Conservation (phyloP, 2,329 filamentous ascomycete genomes). For the Harringtonia lauricola region DNA sequence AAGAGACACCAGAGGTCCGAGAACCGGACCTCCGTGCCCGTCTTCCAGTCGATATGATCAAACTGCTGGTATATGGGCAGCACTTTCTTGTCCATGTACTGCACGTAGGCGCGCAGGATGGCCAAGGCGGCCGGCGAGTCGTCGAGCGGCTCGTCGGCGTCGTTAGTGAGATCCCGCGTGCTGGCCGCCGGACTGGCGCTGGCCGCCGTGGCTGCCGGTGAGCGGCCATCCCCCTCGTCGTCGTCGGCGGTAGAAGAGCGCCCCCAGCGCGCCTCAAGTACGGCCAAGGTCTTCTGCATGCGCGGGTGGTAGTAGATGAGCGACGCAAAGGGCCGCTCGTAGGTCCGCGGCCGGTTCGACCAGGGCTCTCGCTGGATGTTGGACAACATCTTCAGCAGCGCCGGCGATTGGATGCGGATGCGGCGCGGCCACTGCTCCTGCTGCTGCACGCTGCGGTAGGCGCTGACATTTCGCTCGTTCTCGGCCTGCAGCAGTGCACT, state of each 20-base stretch:
- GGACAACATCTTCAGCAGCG: constrained; percentile 7
- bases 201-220: no score
- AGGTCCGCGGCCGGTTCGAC: constrained; percentile 8
- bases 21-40: constrained; percentile 7
- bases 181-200: no score
- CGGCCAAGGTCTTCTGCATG: constrained; percentile 1
- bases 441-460: constrained; percentile 2
- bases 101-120: constrained; percentile 3
- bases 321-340: constrained; percentile 10
- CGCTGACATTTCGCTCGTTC: constrained; percentile 1
- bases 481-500: constrained; percentile 7
- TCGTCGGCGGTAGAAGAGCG: neutral
- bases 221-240: no score
- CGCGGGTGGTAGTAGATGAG: constrained; percentile 7
- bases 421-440: constrained; percentile 6
- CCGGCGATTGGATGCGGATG: constrained; percentile 10
- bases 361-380: constrained; percentile 8
- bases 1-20: constrained; percentile 12
- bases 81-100: no score
- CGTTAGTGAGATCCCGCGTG: neutral
- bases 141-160: neutral
- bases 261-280: constrained; percentile 4
- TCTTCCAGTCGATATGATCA: constrained; percentile 3
- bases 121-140: constrained; percentile 4
- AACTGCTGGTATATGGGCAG: no score